Base-by-base conservation (phyloP, 2,329 filamentous ascomycete species). In the Epichloe glyceriae region DNA sequence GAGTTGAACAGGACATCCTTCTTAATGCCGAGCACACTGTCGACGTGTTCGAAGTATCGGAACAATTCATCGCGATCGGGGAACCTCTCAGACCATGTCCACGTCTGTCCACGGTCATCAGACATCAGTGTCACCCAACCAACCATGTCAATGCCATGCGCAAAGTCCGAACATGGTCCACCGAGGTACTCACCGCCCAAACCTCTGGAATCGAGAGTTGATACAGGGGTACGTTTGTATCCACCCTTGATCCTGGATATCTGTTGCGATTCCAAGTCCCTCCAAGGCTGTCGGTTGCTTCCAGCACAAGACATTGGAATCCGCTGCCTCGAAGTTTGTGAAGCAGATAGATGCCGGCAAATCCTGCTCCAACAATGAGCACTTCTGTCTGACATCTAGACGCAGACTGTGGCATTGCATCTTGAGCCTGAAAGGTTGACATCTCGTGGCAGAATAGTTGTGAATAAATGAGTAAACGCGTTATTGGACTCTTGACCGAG, bases 11-110 rank as follows among this genome's bases (percentile, higher is more conserved):
- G 66, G 30, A 68, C 72, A 52, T 82, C 76, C 56, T 80, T 81
- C 59, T 73, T 77, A 19, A 83, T 64, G 12, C 71, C 63, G 6
- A 80, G 57, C 4, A 74, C 69, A 51, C 74, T 74, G 50, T 80
- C 79, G 17, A 80, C 72, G 47, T 80, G 74, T 15, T 79, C 71
- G 58, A 83, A 83, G 60, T 83, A 83, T 4, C 61, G 59, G 12
- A 74, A 69, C 1, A 83, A 66, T 43, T 83, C 74, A 22, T 68
- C 54, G 22, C 71, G 74, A 11, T 62, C 70, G 0, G 78, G 76
- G 47, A 77, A 80, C 51, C 73, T 72, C 53, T 62, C 70, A 0
- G 67, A 65, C 74, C 78, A 84, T 37, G 67, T 78, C 78, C 78
- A 83, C 3, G 72, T 72, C 60, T 77, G 22, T 15, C 2, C 5